Conservation (phyloP, 306 rosid species). For the Cucurbita moschata region DNA sequence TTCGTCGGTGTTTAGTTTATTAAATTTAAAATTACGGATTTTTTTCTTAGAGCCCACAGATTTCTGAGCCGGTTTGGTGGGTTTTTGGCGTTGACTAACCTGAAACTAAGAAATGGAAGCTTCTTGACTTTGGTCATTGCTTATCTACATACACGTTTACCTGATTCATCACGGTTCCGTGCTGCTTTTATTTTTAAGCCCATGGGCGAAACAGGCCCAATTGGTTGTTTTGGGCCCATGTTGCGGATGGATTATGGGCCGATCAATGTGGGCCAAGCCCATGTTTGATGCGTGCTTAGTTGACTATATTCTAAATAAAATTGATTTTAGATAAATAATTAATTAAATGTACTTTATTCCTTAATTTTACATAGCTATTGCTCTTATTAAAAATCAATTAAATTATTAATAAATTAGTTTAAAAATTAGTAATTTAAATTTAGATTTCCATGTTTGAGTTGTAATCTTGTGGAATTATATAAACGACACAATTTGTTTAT, state of each 20-base stretch:
- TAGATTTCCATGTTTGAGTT: too few relatives aligned
- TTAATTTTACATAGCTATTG: too few relatives aligned
- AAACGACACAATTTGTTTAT: too few relatives aligned
- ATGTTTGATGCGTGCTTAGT: not conserved
- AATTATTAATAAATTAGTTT: too few relatives aligned
- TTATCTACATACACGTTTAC: not conserved
- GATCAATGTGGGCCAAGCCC: not conserved
- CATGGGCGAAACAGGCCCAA: not conserved
- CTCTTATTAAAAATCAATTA: too few relatives aligned
- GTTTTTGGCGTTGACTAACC: not conserved
- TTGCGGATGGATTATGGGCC: not conserved
- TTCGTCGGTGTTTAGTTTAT: not conserved
- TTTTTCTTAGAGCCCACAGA: not conserved
- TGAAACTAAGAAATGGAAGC: not conserved
- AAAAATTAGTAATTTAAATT: too few relatives aligned
- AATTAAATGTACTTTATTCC: too few relatives aligned
- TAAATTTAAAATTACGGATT: not conserved
- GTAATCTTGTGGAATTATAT: too few relatives aligned
- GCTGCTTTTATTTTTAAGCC: not conserved
- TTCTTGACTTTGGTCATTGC: not conserved
- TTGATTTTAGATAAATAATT: not conserved
- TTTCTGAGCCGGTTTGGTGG: not conserved
- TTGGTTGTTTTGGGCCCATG: not conserved
- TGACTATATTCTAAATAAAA: not conserved
- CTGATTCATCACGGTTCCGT: not conserved